Evolutionary conservation across 1,284 basidiomycete genomes (phyloP), one percentile per base, ranked within the genome.

Genomic region (Ceratobasidium sp.): DNA sequence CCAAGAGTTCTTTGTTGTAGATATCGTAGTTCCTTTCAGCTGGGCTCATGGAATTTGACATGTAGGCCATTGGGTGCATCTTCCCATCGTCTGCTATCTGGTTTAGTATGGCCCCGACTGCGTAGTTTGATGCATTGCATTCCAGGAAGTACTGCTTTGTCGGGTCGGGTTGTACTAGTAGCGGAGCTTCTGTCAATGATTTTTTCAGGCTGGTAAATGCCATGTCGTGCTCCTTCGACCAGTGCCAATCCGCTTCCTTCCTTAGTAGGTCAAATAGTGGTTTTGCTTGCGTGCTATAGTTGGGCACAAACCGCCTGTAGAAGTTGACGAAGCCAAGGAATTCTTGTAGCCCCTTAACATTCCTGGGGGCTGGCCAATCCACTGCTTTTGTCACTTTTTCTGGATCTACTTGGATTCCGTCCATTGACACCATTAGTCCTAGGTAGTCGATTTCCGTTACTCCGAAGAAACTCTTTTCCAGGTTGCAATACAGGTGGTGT

Each of bases 1-100:
- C 86, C 0, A 89, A 79, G 60, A 90, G 73, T 82, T 90, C 88
- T 75, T 85, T 83, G 80, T 90, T 86, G 79, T 83, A 82, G 55
- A 82, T 82, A n/a, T 78, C 79, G 80, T 84, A 86, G 79, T 85
- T 86, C 6, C 76, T 66, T 71, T 87, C 82, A 1, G 85, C 81
- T 0, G 80, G 68, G 12, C 27, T 75, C 18, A 79, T n/a, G 23
- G 64, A 83, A 12, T 81, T 75, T 4, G 82, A 84, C 54, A 80
- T 74, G 78, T 82, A 83, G 1, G 81, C 83, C 2, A 84, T 74
- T 1, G 84, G 84, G 35, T 81, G 82, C 3, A 81, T 77, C 4
- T 52, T 38, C 1, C 66, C 54, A 30, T 79, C 77, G 77, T 78
- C 33, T n/a, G 78, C 38, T 69, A 55, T n/a, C 48, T 81, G 80